A percentile compares a stretch with the other conserved stretches of the same genome.
Evolutionary conservation across 1,139 yeast genomes (phyloP).

Genomic region (Entelexis sorbosivorans): DNA sequence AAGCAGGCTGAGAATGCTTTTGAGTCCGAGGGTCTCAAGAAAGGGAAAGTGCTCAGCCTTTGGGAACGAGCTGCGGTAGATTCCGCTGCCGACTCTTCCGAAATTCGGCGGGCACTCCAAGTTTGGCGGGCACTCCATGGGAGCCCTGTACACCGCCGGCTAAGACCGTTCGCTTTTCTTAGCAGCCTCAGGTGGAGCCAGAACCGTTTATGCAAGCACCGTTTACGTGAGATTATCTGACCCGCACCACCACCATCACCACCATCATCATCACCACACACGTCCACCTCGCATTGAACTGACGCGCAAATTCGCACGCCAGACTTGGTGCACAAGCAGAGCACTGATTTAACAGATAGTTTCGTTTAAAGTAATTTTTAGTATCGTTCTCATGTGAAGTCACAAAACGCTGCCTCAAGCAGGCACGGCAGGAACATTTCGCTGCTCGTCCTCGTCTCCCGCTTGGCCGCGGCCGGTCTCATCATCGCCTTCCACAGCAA

Average conservation of each 20-base stretch:
- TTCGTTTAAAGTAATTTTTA: no score
- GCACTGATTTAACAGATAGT: no score
- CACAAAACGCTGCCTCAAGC: background rate
- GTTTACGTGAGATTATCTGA: background rate
- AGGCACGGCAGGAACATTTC: background rate
- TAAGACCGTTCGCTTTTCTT: background rate
- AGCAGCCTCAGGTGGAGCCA: no score
- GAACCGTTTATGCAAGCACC: background rate
- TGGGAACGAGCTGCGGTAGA: slow-evolving; percentile 85
- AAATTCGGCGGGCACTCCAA: slow-evolving; percentile 59
- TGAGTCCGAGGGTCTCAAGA: slow-evolving; percentile 49
- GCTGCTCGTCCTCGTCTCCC: background rate
- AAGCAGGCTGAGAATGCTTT: slow-evolving; percentile 69
- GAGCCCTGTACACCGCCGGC: background rate
- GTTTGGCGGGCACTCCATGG: slow-evolving; percentile 69
- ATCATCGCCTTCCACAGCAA: background rate
- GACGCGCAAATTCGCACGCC: no score
- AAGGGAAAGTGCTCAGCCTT: slow-evolving; percentile 69
- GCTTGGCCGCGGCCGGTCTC: background rate
- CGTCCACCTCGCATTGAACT: no score
- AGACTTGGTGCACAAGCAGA: no score
- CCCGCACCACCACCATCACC: background rate
- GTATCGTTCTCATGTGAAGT: no score
- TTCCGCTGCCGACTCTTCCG: slow-evolving; percentile 65
- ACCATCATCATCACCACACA: no score